These are phyloP conservation scores for Penicillium verhagenii DNA, from an alignment of 495 filamentous ascomycete species.

Conservation along the genomic window DNA sequence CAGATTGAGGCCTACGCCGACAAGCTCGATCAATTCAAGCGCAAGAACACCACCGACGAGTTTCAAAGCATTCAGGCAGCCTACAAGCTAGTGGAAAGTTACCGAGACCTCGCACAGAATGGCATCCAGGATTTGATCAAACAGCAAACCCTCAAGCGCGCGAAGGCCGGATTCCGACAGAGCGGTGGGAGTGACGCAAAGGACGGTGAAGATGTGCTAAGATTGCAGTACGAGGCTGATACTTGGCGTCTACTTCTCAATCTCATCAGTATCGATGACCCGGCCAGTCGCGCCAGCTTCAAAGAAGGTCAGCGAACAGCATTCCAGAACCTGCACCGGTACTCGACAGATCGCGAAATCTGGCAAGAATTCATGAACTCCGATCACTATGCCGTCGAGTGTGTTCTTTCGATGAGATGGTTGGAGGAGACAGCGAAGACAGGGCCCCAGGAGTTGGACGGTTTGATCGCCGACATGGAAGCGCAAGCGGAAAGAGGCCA, in stretches of 20 bases:
- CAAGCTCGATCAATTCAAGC: slow-evolving; percentile 58
- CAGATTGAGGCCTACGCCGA: slow-evolving; percentile 68
- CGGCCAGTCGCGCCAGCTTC: slow-evolving; percentile 29
- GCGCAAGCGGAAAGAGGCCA: slow-evolving; percentile 58
- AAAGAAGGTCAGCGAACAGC: slow-evolving; percentile 39
- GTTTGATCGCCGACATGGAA: slow-evolving; percentile 68
- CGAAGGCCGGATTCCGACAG: slow-evolving; percentile 32
- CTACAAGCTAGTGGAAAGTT: slow-evolving; percentile 44
- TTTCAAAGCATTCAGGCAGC: slow-evolving; percentile 41
- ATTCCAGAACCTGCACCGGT: slow-evolving; percentile 51
- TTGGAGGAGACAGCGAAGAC: slow-evolving; percentile 68
- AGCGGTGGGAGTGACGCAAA: slow-evolving; percentile 29
- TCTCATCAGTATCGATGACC: slow-evolving; percentile 54
- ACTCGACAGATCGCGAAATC: slow-evolving; percentile 60
- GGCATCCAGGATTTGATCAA: slow-evolving; percentile 40
- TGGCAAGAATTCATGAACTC: slow-evolving; percentile 65
- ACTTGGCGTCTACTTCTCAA: slow-evolving; percentile 84
- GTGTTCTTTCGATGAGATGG: slow-evolving; percentile 77
- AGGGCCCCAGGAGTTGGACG: slow-evolving; percentile 66
- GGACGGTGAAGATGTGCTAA: slow-evolving; percentile 56
- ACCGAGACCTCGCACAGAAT: slow-evolving; percentile 40
- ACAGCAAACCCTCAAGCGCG: slow-evolving; percentile 36
- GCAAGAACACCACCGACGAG: slow-evolving; percentile 36
- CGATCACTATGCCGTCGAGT: slow-evolving; percentile 69
- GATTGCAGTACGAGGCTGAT: slow-evolving; percentile 71